Evolutionary conservation across 129 eudicot genomes (phyloP), one percentile per base, ranked within the genome.

Genomic region (Tagetes patula): DNA sequence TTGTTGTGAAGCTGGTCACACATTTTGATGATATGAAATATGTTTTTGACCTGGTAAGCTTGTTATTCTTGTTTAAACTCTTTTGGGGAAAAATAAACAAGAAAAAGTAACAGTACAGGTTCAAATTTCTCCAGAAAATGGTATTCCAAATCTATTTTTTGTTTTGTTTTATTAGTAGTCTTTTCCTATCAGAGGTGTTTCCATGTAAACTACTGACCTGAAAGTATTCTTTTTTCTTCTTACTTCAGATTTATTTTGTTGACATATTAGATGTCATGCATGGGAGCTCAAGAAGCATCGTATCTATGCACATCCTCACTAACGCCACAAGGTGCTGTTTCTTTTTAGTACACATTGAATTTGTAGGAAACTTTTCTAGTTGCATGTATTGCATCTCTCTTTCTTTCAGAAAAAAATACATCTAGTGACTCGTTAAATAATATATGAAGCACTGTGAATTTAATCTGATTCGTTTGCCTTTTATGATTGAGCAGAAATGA

Each of bases 191-290:
- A n/a, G 12, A 46, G 75, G 34, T 27, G 37, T 34, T 61, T 67
- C 54, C 49, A 34, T 42, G 46, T 34, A 30, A 56, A 67, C 10
- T 70, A 38, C 14, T 42, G 65, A 33, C 60, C 65, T 63, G 33
- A n/a, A 50, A 36, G 45, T 31, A 30, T 30, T 20, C 69, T 5
- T 73, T 59, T 49, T 48, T 34, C 2, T 72, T 72, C 11, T 52
- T 73, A 72, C 78, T 86, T 83, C 83, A 91, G 97, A 81, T 79
- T 61, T 87, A 84, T 82, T 86, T 91, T 60, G 73, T 79, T 76
- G 92, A 91, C 74, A 86, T 88, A 75, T 76, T 91, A 64, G 88
- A 84, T 79, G 54, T 77, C 79, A 84, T 84, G 91, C 85, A 76
- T 76, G 97, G 97, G 69, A 88, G 83, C 84, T 78, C 97, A 71